Conservation (phyloP, 345 rosid genomes). For the Luvunga scandens region DNA sequence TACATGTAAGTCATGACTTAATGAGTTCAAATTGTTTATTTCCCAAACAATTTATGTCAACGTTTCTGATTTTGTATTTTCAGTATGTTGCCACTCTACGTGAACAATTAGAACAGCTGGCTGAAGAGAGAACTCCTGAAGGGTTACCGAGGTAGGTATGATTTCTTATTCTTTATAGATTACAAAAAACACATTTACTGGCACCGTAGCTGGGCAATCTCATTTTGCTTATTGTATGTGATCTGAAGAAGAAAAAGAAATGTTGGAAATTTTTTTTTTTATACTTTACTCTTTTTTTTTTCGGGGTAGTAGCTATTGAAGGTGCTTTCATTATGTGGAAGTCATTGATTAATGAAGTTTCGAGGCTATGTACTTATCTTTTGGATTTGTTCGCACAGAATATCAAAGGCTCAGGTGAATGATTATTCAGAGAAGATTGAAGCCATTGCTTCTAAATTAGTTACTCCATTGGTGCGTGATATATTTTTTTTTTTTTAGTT, state of each 20-base stretch:
- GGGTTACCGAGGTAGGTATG: conserved; percentile 62
- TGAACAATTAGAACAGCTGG: conserved; percentile 68
- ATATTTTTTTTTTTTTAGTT: not conserved
- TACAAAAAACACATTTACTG: not conserved
- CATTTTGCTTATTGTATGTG: not conserved
- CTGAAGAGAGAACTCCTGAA: conserved; percentile 71
- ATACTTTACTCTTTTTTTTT: not conserved
- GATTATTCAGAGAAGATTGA: conserved; percentile 81
- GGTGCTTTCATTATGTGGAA: not conserved
- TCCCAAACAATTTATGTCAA: not conserved
- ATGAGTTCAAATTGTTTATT: not conserved
- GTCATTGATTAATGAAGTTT: not conserved
- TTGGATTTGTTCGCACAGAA: conserved; percentile 35
- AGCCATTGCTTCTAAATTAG: conserved; percentile 61
- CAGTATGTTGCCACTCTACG: conserved; percentile 87
- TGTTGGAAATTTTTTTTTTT: not conserved
- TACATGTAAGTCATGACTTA: conserved; percentile 46
- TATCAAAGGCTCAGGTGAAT: conserved; percentile 70
- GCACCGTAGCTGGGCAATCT: not conserved
- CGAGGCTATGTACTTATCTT: not conserved
- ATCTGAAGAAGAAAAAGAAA: not conserved
- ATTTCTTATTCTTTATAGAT: not conserved
- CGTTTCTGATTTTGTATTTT: not conserved
- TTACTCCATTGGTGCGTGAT: conserved; percentile 45
- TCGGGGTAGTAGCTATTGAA: not conserved